Evolutionary conservation across 495 filamentous ascomycete species (phyloP), one percentile per base, ranked within the genome.

Genomic region (Aspergillus bridgeri): DNA sequence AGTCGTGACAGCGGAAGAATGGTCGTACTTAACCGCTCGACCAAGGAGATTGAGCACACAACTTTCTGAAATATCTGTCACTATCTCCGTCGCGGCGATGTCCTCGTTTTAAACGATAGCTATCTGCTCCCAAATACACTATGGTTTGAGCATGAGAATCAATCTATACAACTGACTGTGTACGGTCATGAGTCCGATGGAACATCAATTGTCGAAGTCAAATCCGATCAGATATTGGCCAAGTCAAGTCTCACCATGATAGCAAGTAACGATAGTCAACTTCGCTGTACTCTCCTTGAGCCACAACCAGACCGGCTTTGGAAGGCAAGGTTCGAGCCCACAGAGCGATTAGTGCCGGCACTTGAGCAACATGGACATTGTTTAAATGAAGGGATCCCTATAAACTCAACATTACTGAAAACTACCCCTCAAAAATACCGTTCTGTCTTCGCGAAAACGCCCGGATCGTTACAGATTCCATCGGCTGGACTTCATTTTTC

Each of bases 401-500:
- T 51, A 7, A 38, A 51, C 23, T 24, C 23, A 3, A 20, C 19
- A n/a, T 11, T 38, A 29, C 19, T 42, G 24, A 25, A 29, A 51
- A 42, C 5, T 5, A 29, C 19, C 23, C 22, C 24, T n/a, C 49
- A 29, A 18, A 24, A 23, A 6, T 51, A 51, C 18, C 49, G 49
- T 18, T 51, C 49, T 38, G 49, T 51, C 0, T 51, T 18, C 19
- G 49, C 49, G 0, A 11, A 38, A 17, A 18, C 21, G 21, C 27
- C 49, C 19, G 49, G 49, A 2, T 51, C 49, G 9, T 21, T 51
- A 11, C 13, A 51, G 23, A 51, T 51, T 51, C 49, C 49, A 5
- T 51, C 49, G 24, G 49, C 49, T 3, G 49, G 49, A 9, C 49
- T 51, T 11, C 49, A 51, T n/a, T 51, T 51, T 18, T 51, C 49